Evolutionary conservation across 1,139 yeast species (phyloP).

Genomic region (Nakaseomyces uthaithaninus): DNA sequence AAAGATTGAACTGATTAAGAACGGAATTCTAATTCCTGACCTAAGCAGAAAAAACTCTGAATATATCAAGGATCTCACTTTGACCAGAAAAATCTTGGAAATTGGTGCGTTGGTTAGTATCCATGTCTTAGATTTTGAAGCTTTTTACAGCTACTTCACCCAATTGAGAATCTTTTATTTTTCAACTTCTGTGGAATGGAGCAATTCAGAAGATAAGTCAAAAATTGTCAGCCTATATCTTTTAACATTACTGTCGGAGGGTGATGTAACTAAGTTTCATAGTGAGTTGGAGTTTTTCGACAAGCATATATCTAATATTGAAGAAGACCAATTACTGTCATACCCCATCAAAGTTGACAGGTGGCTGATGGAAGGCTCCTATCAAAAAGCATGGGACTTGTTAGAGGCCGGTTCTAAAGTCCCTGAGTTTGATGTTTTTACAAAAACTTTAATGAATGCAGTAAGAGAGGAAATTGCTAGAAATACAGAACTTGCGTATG

Average conservation of each 20-base stretch:
- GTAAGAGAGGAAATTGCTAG: constrained; percentile 83
- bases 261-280: constrained; percentile 81
- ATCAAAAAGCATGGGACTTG: constrained; percentile 83
- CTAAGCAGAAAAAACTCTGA: constrained; percentile 32
- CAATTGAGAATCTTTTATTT: constrained; percentile 73
- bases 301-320: constrained; percentile 47
- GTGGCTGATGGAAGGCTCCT: constrained; percentile 94
- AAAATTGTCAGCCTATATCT: constrained; percentile 73
- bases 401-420: constrained; percentile 38
- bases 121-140: constrained; percentile 50
- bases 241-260: constrained; percentile 68
- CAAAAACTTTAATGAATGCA: constrained; percentile 59
- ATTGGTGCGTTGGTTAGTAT: constrained; percentile 78
- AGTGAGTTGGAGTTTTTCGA: constrained; percentile 73
- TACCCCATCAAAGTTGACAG: constrained; percentile 87
- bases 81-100: constrained; percentile 76
- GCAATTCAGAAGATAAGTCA: constrained; percentile 56
- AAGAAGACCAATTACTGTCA: constrained; percentile 51
- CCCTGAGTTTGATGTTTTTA: constrained; percentile 52
- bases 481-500: constrained; percentile 74
- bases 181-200: constrained; percentile 36
- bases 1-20: constrained; percentile 71
- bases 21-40: constrained; percentile 69
- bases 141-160: constrained; percentile 63
- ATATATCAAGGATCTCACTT: constrained; percentile 57